Evolutionary conservation across 169 alveolate genomes (phyloP).

Genomic region (Plasmodium inui): DNA sequence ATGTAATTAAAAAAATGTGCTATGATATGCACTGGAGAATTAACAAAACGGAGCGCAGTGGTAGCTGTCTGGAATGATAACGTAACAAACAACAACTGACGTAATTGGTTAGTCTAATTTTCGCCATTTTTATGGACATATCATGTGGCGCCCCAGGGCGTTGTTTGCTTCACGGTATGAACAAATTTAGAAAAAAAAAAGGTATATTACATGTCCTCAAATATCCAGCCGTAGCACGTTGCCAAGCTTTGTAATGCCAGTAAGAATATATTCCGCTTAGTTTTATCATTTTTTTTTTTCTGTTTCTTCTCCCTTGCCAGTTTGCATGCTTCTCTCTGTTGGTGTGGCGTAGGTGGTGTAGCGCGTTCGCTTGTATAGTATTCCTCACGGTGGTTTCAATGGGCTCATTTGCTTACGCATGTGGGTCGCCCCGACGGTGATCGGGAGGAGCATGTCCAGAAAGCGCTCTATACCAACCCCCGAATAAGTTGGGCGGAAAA

Average conservation of each 20-base stretch:
- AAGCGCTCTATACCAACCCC: not conserved
- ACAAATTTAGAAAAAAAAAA: not conserved
- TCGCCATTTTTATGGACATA: not conserved
- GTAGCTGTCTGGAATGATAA: not conserved
- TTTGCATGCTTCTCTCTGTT: not conserved
- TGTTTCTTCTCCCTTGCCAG: not conserved
- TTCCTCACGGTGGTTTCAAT: not conserved
- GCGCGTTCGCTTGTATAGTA: not conserved
- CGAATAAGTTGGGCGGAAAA: not conserved
- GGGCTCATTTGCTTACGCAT: not conserved
- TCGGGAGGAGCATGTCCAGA: not conserved
- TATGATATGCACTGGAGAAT: not conserved
- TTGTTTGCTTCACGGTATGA: not conserved
- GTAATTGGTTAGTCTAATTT: not conserved
- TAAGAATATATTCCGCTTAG: slow-evolving; percentile 78
- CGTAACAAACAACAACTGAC: not conserved
- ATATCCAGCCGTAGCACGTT: slow-evolving; percentile 91
- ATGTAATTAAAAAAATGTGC: not conserved
- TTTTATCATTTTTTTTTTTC: slow-evolving; percentile 29
- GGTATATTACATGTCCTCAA: slow-evolving; percentile 86
- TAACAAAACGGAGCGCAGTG: not conserved
- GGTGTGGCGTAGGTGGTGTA: not conserved
- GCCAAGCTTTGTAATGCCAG: slow-evolving; percentile 94
- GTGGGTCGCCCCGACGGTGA: not conserved
- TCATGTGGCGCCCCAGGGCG: not conserved